Percentiles rank a stretch among this genome's conserved stretches.
These are phyloP conservation scores for Penicillium canescens DNA, from an alignment of 495 filamentous ascomycete genomes.

Conservation along the genomic window DNA sequence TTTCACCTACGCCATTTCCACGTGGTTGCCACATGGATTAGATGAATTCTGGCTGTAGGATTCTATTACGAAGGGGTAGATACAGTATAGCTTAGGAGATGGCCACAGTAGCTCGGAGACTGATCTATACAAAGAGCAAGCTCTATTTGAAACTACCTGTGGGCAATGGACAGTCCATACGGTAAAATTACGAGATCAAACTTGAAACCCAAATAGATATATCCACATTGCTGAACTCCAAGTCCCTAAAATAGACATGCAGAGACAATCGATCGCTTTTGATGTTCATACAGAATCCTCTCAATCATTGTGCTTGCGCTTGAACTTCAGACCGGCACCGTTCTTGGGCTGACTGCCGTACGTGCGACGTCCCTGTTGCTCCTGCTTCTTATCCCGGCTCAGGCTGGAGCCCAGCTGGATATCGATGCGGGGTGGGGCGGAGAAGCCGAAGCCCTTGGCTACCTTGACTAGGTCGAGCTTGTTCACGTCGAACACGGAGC, in stretches of 20 bases:
- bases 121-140: not conserved
- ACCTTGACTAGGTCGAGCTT: constrained; percentile 93
- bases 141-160: not conserved
- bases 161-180: not conserved
- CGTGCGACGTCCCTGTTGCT: constrained; percentile 66
- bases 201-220: constrained; percentile 28
- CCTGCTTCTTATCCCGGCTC: constrained; percentile 80
- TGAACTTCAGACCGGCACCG: constrained; percentile 45
- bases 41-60: not conserved
- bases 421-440: constrained; percentile 86
- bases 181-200: not conserved
- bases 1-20: not conserved
- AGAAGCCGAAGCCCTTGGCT: constrained; percentile 91
- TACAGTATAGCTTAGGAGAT: too few relatives aligned
- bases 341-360: constrained; percentile 74
- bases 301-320: constrained; percentile 42
- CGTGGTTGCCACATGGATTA: constrained; percentile 2
- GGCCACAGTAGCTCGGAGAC: not conserved
- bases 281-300: constrained; percentile 20
- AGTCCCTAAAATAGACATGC: constrained; percentile 26
- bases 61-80: not conserved
- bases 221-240: constrained; percentile 33
- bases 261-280: constrained; percentile 26
- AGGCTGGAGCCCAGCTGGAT: constrained; percentile 85
- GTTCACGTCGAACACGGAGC: constrained; percentile 89